A percentile compares a stretch with the other conserved stretches of the same genome.
Evolutionary conservation across 106 monocot species (phyloP).

Genomic region (Acorus gramineus): DNA sequence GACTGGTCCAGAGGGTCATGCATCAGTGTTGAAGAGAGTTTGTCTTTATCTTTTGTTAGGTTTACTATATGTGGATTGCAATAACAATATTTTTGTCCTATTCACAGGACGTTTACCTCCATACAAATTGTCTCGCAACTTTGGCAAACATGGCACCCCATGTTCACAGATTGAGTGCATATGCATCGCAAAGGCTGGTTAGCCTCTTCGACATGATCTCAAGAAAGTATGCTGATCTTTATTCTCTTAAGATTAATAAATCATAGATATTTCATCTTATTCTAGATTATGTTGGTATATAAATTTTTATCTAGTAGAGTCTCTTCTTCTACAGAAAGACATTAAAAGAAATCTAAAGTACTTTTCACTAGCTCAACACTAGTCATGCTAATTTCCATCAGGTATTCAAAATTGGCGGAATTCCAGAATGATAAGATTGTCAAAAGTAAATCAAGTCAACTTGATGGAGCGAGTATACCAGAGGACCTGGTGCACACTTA

Average conservation of each 20-base stretch:
- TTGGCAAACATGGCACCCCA: slow-evolving; percentile 98
- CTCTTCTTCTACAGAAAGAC: too few relatives aligned
- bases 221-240: slow-evolving; percentile 56
- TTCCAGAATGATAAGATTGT: slow-evolving; percentile 48
- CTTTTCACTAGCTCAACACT: too few relatives aligned
- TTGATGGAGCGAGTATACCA: slow-evolving; percentile 29
- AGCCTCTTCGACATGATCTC: slow-evolving; percentile 98
- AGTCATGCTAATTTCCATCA: slow-evolving; percentile 8
- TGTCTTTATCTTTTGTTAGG: too few relatives aligned
- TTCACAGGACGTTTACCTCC: slow-evolving; percentile 80
- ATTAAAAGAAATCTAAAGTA: too few relatives aligned
- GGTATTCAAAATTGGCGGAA: slow-evolving; percentile 86
- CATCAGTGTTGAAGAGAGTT: too few relatives aligned
- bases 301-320: too few relatives aligned
- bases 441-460: slow-evolving; percentile 26
- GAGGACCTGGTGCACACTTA: slow-evolving; percentile 66
- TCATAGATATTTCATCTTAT: too few relatives aligned
- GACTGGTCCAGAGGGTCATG: too few relatives aligned
- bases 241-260: too few relatives aligned
- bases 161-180: slow-evolving; percentile 78
- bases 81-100: not conserved
- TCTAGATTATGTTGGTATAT: too few relatives aligned
- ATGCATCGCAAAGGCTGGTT: slow-evolving; percentile 96
- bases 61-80: too few relatives aligned
- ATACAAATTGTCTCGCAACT: slow-evolving; percentile 93